Evolutionary conservation across 305 asterid species (phyloP).

Genomic region (Striga hermonthica): DNA sequence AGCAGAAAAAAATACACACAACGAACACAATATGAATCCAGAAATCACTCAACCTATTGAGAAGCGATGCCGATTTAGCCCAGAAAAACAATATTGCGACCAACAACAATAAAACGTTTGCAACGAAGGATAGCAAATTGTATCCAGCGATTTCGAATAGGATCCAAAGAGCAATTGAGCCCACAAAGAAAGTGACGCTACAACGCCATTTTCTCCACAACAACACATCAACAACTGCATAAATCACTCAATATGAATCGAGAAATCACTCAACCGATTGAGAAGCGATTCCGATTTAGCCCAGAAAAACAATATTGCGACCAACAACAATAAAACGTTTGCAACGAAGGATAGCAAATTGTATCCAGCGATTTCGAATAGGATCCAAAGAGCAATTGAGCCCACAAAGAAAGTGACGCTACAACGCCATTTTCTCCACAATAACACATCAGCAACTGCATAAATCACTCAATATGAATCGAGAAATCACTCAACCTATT

Average conservation of each 20-base stretch:
- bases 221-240: conserved; percentile 74
- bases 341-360: conserved; percentile 61
- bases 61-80: too few relatives aligned
- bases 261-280: conserved; percentile 53
- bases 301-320: conserved; percentile 64
- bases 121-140: conserved; percentile 57
- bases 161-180: conserved; percentile 71
- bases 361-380: conserved; percentile 81
- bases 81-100: conserved; percentile 65
- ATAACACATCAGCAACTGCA: conserved; percentile 75
- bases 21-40: conserved; percentile 17
- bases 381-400: conserved; percentile 69
- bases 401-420: conserved; percentile 50
- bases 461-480: conserved; percentile 27
- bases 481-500: conserved; percentile 53
- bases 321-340: conserved; percentile 64
- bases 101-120: conserved; percentile 66
- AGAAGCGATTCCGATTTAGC: too few relatives aligned
- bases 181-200: conserved; percentile 47
- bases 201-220: conserved; percentile 64
- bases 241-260: conserved; percentile 25
- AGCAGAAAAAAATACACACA: background rate
- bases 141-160: conserved; percentile 81
- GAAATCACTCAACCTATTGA: conserved; percentile 58
- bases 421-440: conserved; percentile 63